Percentiles rank a stretch among this genome's conserved stretches.
Conservation (phyloP, 73 alveolate species). For the Paramecium pentaurelia region DNA sequence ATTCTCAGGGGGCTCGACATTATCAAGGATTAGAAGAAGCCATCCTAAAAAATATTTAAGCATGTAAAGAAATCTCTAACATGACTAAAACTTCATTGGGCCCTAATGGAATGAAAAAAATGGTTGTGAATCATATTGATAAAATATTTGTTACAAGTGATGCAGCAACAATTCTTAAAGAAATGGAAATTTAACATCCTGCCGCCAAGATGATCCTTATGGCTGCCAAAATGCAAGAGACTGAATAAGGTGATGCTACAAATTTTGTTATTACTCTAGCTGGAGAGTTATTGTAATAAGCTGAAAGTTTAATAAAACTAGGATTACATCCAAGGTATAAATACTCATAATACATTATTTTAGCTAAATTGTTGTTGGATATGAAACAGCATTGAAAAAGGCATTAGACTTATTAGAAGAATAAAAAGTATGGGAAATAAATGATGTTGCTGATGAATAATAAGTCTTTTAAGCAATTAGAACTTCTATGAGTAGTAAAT, state of each 20-base stretch:
- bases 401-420: slow-evolving; percentile 81
- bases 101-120: slow-evolving; percentile 98
- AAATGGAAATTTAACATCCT: slow-evolving; percentile 97
- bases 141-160: slow-evolving; percentile 96
- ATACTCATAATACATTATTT: background rate
- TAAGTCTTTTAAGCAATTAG: slow-evolving; percentile 81
- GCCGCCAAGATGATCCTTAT: slow-evolving; percentile 97
- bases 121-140: slow-evolving; percentile 95
- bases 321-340: slow-evolving; percentile 89
- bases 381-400: slow-evolving; percentile 92
- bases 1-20: slow-evolving; percentile 83
- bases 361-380: slow-evolving; percentile 88
- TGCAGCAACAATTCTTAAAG: slow-evolving; percentile 93
- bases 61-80: slow-evolving; percentile 91
- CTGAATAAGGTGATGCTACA: slow-evolving; percentile 97
- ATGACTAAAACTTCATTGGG: slow-evolving; percentile 98
- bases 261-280: slow-evolving; percentile 94
- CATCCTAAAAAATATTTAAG: slow-evolving; percentile 93
- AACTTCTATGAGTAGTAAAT: slow-evolving; percentile 91
- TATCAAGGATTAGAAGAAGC: slow-evolving; percentile 97
- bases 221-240: slow-evolving; percentile 96
- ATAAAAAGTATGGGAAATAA: slow-evolving; percentile 74
- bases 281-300: slow-evolving; percentile 97
- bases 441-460: slow-evolving; percentile 76
- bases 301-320: slow-evolving; percentile 90